A percentile compares a stretch with the other conserved stretches of the same genome.
phyloP scores from a whole-genome alignment of 345 rosid genomes.

The Pugionium dolabratum region DNA sequence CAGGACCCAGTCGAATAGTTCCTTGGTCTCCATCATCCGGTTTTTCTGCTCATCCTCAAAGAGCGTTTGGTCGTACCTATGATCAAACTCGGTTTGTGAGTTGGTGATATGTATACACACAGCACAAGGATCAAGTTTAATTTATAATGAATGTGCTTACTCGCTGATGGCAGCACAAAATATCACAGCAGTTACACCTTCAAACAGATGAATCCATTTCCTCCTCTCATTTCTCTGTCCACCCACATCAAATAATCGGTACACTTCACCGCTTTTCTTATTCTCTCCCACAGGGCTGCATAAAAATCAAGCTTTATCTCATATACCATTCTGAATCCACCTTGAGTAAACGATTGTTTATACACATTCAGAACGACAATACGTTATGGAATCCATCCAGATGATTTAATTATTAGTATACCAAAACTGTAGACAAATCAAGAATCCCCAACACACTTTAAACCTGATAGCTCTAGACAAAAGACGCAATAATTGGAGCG shows the following conservation, averaged over 20 bases:
- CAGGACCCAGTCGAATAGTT: constrained; percentile 93
- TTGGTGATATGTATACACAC: neutral
- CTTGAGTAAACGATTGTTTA: neutral
- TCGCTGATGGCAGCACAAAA: constrained; percentile 99
- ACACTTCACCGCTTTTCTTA: constrained; percentile 98
- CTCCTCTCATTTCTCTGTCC: constrained; percentile 99
- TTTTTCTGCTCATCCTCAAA: constrained; percentile 91
- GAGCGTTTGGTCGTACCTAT: constrained; percentile 91
- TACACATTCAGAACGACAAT: no score
- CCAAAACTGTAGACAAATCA: no score
- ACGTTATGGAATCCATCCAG: no score
- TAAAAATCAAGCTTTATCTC: constrained; percentile 33
- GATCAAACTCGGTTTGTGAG: constrained; percentile 9
- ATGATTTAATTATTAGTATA: no score
- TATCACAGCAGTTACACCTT: constrained; percentile 97
- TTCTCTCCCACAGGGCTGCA: constrained; percentile 94
- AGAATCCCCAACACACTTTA: neutral
- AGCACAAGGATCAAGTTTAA: neutral
- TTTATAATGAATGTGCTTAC: constrained; percentile 52
- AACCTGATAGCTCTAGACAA: neutral
- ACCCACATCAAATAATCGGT: constrained; percentile 96
- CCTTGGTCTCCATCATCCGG: constrained; percentile 93
- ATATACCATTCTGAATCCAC: neutral
- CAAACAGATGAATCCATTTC: constrained; percentile 99
- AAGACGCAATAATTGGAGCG: neutral